Evolutionary conservation across 306 rosid genomes (phyloP).

Genomic region (Pachyrhizus erosus): DNA sequence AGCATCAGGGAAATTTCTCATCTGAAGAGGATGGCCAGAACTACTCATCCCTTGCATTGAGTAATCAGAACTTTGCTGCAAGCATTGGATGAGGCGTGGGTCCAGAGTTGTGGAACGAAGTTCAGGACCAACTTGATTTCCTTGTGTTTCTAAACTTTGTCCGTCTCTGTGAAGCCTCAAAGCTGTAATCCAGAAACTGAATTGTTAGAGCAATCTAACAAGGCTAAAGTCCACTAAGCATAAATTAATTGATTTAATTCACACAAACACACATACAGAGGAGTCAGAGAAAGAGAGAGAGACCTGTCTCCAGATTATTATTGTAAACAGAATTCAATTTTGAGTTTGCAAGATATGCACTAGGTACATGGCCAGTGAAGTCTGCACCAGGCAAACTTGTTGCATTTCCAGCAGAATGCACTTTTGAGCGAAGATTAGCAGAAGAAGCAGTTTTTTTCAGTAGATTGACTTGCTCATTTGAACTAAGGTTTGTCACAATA

Average conservation of each 20-base stretch:
- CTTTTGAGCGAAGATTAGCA: slow-evolving; percentile 68
- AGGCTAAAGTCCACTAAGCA: background rate
- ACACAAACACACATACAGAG: background rate
- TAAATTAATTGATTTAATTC: slow-evolving; percentile 29
- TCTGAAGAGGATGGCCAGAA: slow-evolving; percentile 60
- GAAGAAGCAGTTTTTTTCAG: slow-evolving; percentile 75
- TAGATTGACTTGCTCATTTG: slow-evolving; percentile 63
- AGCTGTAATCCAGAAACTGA: slow-evolving; percentile 49
- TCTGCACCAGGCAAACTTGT: slow-evolving; percentile 56
- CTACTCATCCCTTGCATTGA: slow-evolving; percentile 54
- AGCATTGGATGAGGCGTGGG: slow-evolving; percentile 57
- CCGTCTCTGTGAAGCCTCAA: slow-evolving; percentile 52
- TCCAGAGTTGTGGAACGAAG: slow-evolving; percentile 59
- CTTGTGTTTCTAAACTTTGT: slow-evolving; percentile 52
- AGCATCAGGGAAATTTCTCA: slow-evolving; percentile 61
- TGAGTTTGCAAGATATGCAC: slow-evolving; percentile 58
- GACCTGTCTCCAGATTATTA: slow-evolving; percentile 67
- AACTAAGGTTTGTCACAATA: slow-evolving; percentile 50
- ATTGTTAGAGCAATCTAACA: slow-evolving; percentile 30
- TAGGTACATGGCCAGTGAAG: slow-evolving; percentile 54
- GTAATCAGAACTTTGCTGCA: slow-evolving; percentile 73
- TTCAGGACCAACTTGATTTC: slow-evolving; percentile 56
- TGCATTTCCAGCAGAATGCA: slow-evolving; percentile 60
- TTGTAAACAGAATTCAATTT: slow-evolving; percentile 54
- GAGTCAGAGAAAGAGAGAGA: slow-evolving; percentile 29